Percentiles rank a stretch among this genome's conserved stretches.
phyloP scores from a whole-genome alignment of 176 grass and related monocot species.

The Carex pumila region DNA sequence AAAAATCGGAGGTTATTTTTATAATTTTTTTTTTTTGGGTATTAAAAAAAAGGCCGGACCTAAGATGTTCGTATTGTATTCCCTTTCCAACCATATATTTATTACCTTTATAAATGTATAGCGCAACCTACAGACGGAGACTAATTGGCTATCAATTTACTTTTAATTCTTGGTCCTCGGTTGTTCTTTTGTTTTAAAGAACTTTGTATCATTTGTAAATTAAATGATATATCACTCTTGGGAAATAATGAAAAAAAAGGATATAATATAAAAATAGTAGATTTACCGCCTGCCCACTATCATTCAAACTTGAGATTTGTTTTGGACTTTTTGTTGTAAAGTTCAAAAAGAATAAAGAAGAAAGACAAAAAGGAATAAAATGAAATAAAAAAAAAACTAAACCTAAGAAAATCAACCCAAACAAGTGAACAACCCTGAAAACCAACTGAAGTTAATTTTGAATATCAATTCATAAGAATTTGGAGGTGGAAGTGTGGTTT shows the following conservation, averaged over 20 bases:
- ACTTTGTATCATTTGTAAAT: neutral
- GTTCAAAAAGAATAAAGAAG: neutral
- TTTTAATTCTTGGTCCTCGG: neutral
- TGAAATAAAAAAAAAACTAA: neutral
- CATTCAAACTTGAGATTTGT: neutral
- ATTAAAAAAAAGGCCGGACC: too few relatives aligned
- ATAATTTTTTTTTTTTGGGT: too few relatives aligned
- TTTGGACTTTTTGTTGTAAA: neutral
- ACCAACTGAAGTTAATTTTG: neutral
- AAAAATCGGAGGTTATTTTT: too few relatives aligned
- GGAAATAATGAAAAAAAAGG: neutral
- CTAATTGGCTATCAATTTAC: neutral
- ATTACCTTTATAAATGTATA: neutral
- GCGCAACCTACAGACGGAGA: neutral
- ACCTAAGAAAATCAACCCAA: neutral
- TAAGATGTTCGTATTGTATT: neutral
- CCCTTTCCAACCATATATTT: too few relatives aligned
- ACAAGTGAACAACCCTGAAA: neutral
- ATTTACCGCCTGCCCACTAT: too few relatives aligned
- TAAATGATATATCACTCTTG: neutral
- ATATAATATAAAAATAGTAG: neutral
- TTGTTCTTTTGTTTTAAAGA: neutral
- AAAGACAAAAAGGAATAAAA: neutral
- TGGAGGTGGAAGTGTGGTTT: neutral
- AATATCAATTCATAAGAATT: neutral